Base-by-base conservation (phyloP, 106 monocot species). In the Hemerocallis citrina region DNA sequence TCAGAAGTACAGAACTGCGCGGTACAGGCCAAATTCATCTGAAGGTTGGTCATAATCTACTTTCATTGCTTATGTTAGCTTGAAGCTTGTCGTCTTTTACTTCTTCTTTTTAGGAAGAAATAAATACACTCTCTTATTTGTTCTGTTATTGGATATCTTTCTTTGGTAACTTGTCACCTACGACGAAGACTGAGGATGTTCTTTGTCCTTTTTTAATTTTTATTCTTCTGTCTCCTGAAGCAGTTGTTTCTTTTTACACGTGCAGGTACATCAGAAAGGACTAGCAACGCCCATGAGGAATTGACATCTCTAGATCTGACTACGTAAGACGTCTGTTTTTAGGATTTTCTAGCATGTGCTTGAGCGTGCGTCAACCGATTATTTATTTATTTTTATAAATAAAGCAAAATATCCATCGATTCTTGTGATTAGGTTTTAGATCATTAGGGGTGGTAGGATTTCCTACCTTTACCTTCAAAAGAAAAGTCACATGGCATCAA, bases 1-100 rank as follows among this genome's bases (percentile, higher is more conserved):
- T 55, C 92, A 92, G 86, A 92, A 92, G 70, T 92, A 86, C 36
- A 70, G 92, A 78, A 92, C 92, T 59, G 92, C 92, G 62, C 76
- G 83, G 3, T 83, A 80, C 56, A 70, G 80, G 56, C 92, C 92
- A 67, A 86, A 92, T 13, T 65, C 69, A 36, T 75, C 68, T 61
- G 92, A 92, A 86, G 91, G 91, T 91, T 62, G 52, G 48, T 76
- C 4, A 16, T 32, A 19, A 22, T 38, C 12, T 36, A 7, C 38
- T 33, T 38, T 5, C 36, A 1, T 61, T 62, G 7, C 27, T 34
- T 47, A 35, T 51, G 1, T 40, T 28, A 23, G 14, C 12, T 58
- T 17, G 2, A 43, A 14, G 7, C n/a, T 9, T 22, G 14, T 39
- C 14, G 22, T 60, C 11, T 34, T 60, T 23, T 24, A 28, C 1